Percentiles rank a stretch among this genome's conserved stretches.
phyloP scores from a whole-genome alignment of 768 basidiomycete species.

The Suillus discolor region DNA sequence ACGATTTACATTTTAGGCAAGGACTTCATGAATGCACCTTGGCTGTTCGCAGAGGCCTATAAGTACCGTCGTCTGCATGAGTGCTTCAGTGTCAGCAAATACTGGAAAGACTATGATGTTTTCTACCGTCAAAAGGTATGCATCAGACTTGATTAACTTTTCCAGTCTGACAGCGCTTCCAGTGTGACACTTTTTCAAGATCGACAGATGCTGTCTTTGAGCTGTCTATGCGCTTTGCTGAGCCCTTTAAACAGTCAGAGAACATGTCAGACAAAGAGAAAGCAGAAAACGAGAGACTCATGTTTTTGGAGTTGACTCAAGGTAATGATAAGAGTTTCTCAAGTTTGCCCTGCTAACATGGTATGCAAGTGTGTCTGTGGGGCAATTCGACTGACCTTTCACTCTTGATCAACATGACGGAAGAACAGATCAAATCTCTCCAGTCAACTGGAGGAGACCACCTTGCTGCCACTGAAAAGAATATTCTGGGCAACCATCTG shows the following conservation, averaged over 20 bases:
- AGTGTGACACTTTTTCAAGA: slow-evolving; percentile 96
- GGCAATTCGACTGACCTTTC: slow-evolving; percentile 97
- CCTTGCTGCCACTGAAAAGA: slow-evolving; percentile 94
- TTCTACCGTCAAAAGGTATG: slow-evolving; percentile 92
- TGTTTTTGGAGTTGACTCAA: slow-evolving; percentile 94
- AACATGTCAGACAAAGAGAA: slow-evolving; percentile 54
- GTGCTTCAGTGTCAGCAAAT: slow-evolving; percentile 90
- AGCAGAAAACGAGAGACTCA: slow-evolving; percentile 71
- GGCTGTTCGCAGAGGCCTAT: slow-evolving; percentile 96
- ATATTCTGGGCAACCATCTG: slow-evolving; percentile 89
- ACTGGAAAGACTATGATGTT: slow-evolving; percentile 90
- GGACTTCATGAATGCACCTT: slow-evolving; percentile 94
- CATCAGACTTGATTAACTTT: slow-evolving; percentile 4
- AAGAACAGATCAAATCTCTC: slow-evolving; percentile 95
- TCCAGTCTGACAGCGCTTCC: slow-evolving; percentile 13
- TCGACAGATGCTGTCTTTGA: slow-evolving; percentile 93
- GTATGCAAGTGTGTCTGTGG: slow-evolving; percentile 81
- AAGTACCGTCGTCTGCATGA: slow-evolving; percentile 91
- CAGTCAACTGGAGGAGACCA: slow-evolving; percentile 97
- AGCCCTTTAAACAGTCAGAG: slow-evolving; percentile 70
- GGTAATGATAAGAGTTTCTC: slow-evolving; percentile 42
- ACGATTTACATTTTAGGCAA: slow-evolving; percentile 51
- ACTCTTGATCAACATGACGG: slow-evolving; percentile 95
- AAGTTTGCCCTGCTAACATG: slow-evolving; percentile 4
- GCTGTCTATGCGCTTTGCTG: slow-evolving; percentile 87